These are phyloP conservation scores for Gyromitra esculenta DNA, from an alignment of 2,329 filamentous ascomycete genomes.

Conservation along the genomic window DNA sequence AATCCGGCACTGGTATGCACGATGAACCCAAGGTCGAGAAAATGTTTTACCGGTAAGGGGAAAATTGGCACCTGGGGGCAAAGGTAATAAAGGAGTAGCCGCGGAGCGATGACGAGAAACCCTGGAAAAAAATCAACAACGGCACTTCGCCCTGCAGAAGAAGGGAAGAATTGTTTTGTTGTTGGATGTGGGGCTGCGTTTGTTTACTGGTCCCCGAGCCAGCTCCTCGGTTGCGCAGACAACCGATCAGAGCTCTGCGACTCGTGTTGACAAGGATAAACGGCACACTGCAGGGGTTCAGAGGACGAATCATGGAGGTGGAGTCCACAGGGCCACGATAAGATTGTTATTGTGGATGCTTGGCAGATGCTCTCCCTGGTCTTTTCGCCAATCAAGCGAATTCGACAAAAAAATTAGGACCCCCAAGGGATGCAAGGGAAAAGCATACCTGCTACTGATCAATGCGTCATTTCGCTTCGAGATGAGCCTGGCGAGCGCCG, in stretches of 20 bases:
- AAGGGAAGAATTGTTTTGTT: slow-evolving; percentile 31
- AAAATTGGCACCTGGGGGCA: slow-evolving; percentile 13
- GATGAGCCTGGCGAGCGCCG: slow-evolving; percentile 2
- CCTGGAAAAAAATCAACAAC: slow-evolving; percentile 10
- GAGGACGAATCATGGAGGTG: slow-evolving; percentile 38
- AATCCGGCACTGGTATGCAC: slow-evolving; percentile 41
- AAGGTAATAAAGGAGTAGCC: slow-evolving; percentile 1
- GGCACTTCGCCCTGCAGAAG: slow-evolving; percentile 11
- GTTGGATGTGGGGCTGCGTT: slow-evolving; percentile 28
- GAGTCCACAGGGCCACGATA: slow-evolving; percentile 15
- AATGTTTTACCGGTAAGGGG: slow-evolving; percentile 43
- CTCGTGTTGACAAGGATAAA: slow-evolving; percentile 30
- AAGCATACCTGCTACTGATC: slow-evolving; percentile 22
- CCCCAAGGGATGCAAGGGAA: background rate
- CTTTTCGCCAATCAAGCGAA: slow-evolving; percentile 27
- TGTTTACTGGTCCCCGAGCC: slow-evolving; percentile 38
- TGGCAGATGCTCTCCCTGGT: slow-evolving; percentile 10
- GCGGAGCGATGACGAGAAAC: slow-evolving; percentile 11
- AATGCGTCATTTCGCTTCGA: slow-evolving; percentile 14
- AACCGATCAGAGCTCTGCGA: slow-evolving; percentile 35
- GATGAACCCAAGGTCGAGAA: slow-evolving; percentile 31
- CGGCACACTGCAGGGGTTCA: background rate
- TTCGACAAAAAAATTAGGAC: slow-evolving; percentile 14
- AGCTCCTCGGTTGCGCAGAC: slow-evolving; percentile 45
- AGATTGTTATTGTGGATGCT: slow-evolving; percentile 21